Evolutionary conservation across 1,139 yeast genomes (phyloP), one percentile per base, ranked within the genome.

Genomic region (Taphrina deformans): DNA sequence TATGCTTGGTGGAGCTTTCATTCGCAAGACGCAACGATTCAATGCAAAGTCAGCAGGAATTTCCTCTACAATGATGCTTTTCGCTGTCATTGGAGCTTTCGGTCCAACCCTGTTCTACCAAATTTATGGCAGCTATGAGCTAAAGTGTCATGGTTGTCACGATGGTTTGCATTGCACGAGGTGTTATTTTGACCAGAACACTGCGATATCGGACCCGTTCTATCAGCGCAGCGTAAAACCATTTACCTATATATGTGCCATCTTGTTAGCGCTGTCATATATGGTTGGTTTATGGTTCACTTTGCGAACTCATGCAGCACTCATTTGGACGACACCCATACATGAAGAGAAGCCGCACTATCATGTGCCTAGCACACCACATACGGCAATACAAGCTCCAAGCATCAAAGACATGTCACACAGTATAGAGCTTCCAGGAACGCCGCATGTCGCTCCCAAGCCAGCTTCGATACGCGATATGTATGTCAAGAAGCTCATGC

Each of bases 31-130:
- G 0, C 99, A 93, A 75, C 78, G 97, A 66, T 93, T 93, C 74
- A 93, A 93, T 73, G 99, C 99, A 0, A 85, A 93, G 53, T 88
- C 96, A 66, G 99, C 99, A 0, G 97, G 99, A 67, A 99, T 93
- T 1, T 89, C 96, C 3, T 90, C 97, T 0, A 95, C 99, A 1
- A 90, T 93, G 97, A 79, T 93, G 64, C 79, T 93, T 63, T 58
- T 58, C 18, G 96, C 98, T 1, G 85, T 90, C 79, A 84, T 91
- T 62, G 95, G 89, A 1, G 92, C 93, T 85, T 87, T 93, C 78
- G 90, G 96, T 0, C 99, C 99, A 1, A 89, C 98, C 0, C 80
- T 91, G 48, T 85, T 95, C 71, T 89, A 90, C 74, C 95, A 90
- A 74, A 87, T 93, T 45, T 92, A 90, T 75, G 99, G 99, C 0